Conservation (phyloP, 2,329 filamentous ascomycete species). For the Cordyceps farinosa region DNA sequence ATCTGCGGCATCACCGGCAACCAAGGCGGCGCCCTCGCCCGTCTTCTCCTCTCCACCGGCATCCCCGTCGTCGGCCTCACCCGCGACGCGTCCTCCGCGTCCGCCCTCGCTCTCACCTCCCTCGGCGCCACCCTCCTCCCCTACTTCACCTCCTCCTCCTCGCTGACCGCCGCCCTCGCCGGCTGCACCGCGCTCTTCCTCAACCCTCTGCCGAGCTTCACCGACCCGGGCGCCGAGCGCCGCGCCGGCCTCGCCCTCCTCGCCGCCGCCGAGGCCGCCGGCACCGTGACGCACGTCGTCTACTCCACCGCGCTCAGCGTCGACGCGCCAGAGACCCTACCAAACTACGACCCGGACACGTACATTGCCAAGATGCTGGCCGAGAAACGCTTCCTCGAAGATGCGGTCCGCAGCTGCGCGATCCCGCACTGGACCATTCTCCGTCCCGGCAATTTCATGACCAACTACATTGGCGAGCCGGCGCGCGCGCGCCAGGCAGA, state of each 20-base stretch:
- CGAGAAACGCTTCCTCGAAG: conserved; percentile 42
- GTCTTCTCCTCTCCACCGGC: conserved; percentile 30
- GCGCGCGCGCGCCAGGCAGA: conserved; percentile 37
- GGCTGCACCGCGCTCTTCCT: conserved; percentile 25
- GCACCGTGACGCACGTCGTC: conserved; percentile 33
- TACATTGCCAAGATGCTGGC: conserved; percentile 28
- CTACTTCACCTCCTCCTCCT: conserved; percentile 29
- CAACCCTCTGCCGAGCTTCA: background rate
- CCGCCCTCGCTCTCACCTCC: conserved; percentile 28
- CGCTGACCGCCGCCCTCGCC: conserved; percentile 29
- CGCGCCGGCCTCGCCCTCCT: conserved; percentile 32
- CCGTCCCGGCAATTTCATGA: conserved; percentile 49
- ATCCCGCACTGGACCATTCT: conserved; percentile 43
- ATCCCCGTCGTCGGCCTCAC: conserved; percentile 30
- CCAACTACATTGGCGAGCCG: conserved; percentile 44
- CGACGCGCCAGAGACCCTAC: conserved; percentile 28
- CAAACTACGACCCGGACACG: too few species aligned
- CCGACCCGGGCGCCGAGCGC: conserved; percentile 24
- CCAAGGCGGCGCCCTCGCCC: conserved; percentile 36
- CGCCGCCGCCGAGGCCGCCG: conserved; percentile 29
- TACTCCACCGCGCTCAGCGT: conserved; percentile 34
- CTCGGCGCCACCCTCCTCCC: conserved; percentile 32
- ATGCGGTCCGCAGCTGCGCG: conserved; percentile 27
- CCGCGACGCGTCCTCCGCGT: conserved; percentile 24
- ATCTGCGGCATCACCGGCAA: conserved; percentile 39